A percentile compares a stretch with the other conserved stretches of the same genome.
These are phyloP conservation scores for Solanum chilense DNA, from an alignment of 257 asterid species.

Conservation along the genomic window DNA sequence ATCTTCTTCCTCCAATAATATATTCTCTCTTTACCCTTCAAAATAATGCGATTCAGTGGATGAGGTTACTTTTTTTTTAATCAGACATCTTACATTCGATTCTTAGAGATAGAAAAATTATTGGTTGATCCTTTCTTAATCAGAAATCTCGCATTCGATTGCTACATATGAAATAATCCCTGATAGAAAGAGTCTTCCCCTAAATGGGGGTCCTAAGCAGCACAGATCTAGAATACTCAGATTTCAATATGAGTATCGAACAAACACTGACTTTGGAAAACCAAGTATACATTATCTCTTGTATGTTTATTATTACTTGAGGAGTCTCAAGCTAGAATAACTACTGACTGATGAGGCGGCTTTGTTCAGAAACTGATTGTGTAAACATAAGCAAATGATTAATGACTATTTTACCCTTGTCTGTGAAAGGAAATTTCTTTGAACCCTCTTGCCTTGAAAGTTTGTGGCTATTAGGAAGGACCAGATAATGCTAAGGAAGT, in stretches of 20 bases:
- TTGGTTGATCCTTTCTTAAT: no score
- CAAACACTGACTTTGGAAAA: background rate
- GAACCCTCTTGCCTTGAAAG: background rate
- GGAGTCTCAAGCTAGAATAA: background rate
- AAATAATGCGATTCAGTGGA: background rate
- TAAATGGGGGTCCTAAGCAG: no score
- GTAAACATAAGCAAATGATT: background rate
- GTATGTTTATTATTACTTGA: background rate
- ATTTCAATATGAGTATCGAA: no score
- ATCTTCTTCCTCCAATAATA: slow-evolving; percentile 15
- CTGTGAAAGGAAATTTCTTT: background rate
- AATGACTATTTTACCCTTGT: background rate
- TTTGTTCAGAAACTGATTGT: slow-evolving; percentile 34
- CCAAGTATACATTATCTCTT: background rate
- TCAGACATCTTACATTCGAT: no score
- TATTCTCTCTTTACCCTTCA: background rate
- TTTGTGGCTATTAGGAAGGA: background rate
- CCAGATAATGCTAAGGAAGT: background rate
- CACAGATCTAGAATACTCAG: no score
- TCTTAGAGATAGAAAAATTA: background rate
- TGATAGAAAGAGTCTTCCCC: background rate
- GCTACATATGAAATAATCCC: background rate
- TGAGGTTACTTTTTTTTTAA: no score
- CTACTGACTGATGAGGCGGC: slow-evolving; percentile 51
- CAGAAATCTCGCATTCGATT: background rate